phyloP scores from a whole-genome alignment of 768 basidiomycete genomes.

The Lactarius sanguifluus region DNA sequence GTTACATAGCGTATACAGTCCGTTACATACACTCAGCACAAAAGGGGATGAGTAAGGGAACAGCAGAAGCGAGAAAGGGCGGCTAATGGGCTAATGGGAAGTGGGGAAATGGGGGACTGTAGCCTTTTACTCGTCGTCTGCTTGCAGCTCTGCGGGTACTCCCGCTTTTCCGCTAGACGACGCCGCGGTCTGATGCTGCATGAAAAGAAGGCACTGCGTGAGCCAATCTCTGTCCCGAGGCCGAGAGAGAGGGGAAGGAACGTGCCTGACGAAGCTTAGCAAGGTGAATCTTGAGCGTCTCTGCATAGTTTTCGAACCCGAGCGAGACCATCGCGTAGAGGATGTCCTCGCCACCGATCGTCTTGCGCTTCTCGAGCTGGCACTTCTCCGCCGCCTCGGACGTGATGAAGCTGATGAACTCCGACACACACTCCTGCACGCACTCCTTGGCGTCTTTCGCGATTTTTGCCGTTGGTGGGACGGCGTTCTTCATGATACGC shows the following conservation, averaged over 20 bases:
- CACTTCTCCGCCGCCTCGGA: conserved; percentile 96
- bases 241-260: too few species aligned
- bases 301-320: conserved; percentile 93
- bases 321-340: conserved; percentile 90
- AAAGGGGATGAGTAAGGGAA: background rate
- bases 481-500: conserved; percentile 92
- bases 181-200: conserved; percentile 28
- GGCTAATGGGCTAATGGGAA: too few species aligned
- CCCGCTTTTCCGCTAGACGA: conserved; percentile 29
- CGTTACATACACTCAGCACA: conserved; percentile 18
- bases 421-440: conserved; percentile 96
- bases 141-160: conserved; percentile 16
- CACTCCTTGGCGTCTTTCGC: conserved; percentile 98
- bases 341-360: conserved; percentile 97
- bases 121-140: conserved; percentile 24
- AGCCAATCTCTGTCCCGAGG: background rate
- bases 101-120: background rate
- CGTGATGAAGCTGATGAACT: conserved; percentile 98
- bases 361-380: conserved; percentile 93
- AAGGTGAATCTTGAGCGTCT: conserved; percentile 89
- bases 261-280: conserved; percentile 82
- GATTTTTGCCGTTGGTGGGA: conserved; percentile 91
- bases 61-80: background rate
- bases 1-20: conserved; percentile 27
- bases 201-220: background rate